Evolutionary conservation across 257 asterid genomes (phyloP).

Genomic region (Scutellaria barbata): DNA sequence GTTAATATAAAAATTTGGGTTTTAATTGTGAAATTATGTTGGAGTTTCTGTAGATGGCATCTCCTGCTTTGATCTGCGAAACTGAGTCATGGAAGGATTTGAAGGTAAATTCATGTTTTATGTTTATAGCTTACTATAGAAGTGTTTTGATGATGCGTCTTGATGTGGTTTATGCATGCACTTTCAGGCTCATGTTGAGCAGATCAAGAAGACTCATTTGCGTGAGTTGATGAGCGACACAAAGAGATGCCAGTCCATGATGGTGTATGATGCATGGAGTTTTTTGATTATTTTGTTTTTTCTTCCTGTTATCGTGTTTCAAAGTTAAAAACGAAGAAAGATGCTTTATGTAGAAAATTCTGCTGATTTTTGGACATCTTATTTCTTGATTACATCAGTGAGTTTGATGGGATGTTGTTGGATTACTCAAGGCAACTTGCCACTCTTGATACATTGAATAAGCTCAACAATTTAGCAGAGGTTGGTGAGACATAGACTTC

Average conservation of each 20-base stretch:
- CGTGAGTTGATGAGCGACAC: constrained; percentile 80
- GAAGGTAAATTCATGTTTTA: constrained; percentile 50
- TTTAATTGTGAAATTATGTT: constrained; percentile 34
- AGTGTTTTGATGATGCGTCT: constrained; percentile 21
- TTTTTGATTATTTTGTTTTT: background rate
- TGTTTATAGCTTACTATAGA: background rate
- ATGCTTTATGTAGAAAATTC: constrained; percentile 5
- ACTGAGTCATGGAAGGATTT: constrained; percentile 83
- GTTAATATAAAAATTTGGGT: background rate
- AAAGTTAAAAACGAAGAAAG: constrained; percentile 25
- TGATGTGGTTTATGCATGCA: constrained; percentile 35
- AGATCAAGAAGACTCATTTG: constrained; percentile 80
- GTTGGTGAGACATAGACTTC: constrained; percentile 44
- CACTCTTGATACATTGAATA: constrained; percentile 70
- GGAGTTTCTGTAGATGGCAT: constrained; percentile 63
- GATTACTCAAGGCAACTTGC: constrained; percentile 93
- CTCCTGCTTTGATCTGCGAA: constrained; percentile 69
- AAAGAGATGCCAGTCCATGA: constrained; percentile 85
- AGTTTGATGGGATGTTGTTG: constrained; percentile 74
- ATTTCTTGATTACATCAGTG: constrained; percentile 51
- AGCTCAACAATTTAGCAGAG: constrained; percentile 77
- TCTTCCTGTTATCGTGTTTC: background rate
- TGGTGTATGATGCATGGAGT: constrained; percentile 55
- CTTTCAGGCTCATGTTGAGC: constrained; percentile 81
- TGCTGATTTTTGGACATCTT: constrained; percentile 20